Evolutionary conservation across 2,329 filamentous ascomycete genomes (phyloP), one percentile per base, ranked within the genome.

Genomic region (Epicoccum nigrum): DNA sequence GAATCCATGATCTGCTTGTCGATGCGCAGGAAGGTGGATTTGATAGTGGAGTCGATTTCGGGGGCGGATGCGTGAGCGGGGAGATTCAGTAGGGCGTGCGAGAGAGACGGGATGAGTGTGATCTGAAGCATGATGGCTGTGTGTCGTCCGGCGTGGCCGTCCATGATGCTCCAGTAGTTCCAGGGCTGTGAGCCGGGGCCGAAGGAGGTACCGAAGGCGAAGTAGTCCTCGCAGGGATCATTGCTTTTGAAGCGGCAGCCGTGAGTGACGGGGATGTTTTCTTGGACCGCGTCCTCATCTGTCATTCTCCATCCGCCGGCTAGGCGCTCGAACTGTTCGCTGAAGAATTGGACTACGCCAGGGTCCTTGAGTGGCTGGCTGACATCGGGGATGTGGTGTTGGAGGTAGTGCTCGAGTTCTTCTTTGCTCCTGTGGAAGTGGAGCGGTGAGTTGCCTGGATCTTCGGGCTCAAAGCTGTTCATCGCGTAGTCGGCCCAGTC

Each of bases 41-140:
- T 82, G 73, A 87, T 85, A 3, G 81, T 81, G 11, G 65, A 68
- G 23, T 81, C 79, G 19, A 86, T 76, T 2, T 77, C 74, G 9
- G 79, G 73, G 45, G 78, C 76, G 16, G 81, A 73, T 8, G 59
- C 64, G 15, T 45, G 12, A 13, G 54, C n/a, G 0, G 65, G 54
- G 1, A 80, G 58, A 2, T 52, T 51, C 9, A 60, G 51, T 1
- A 81, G 59, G 0, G 70, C 65, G 4, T 64, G 59, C 0, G 75
- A 78, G 0, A 82, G 73, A 16, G 74, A 71, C 0, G 76, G 73
- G 4, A 81, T 71, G 3, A 82, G 70, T 7, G 67, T 62, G 30
- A 71, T 61, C 28, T 74, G 75, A 3, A 82, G 64, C 3, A 65
- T 63, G 1, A 75, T 71, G 0, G 70, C 56, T 6, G 77, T 81